A percentile compares a stretch with the other conserved stretches of the same genome.
Evolutionary conservation across 768 basidiomycete species (phyloP).

Genomic region (Tubosaeta sp.): DNA sequence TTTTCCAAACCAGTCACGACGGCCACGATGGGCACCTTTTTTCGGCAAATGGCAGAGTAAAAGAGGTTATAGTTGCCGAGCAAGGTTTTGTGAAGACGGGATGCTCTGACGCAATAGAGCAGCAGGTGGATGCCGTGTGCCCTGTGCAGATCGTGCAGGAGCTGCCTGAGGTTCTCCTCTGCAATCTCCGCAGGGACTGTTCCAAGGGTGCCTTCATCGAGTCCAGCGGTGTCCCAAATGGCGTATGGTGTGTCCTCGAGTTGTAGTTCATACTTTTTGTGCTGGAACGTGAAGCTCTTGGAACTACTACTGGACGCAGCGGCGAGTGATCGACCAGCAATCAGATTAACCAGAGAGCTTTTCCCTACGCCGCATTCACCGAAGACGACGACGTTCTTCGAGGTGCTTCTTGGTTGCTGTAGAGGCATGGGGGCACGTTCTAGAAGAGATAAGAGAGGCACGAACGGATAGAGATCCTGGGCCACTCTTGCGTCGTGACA

Average conservation of each 20-base stretch:
- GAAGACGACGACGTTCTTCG: slow-evolving; percentile 26
- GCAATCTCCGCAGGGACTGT: slow-evolving; percentile 28
- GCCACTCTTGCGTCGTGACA: slow-evolving; percentile 22
- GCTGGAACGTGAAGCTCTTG: slow-evolving; percentile 33
- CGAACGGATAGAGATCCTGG: slow-evolving; percentile 9
- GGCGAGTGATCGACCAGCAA: slow-evolving; percentile 37
- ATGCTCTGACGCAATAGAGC: slow-evolving; percentile 32
- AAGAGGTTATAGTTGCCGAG: slow-evolving; percentile 38
- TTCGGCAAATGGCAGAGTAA: slow-evolving; percentile 32
- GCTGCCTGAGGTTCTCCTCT: slow-evolving; percentile 20
- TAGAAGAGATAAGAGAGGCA: neutral
- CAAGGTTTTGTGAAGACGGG: slow-evolving; percentile 24
- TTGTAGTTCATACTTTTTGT: slow-evolving; percentile 23
- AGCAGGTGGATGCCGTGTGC: slow-evolving; percentile 29
- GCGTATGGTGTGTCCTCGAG: slow-evolving; percentile 22
- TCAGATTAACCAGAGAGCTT: slow-evolving; percentile 42
- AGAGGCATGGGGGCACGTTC: slow-evolving; percentile 5
- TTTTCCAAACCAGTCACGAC: slow-evolving; percentile 38
- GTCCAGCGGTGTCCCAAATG: slow-evolving; percentile 38
- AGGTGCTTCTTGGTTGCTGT: slow-evolving; percentile 9
- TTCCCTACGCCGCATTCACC: slow-evolving; percentile 34
- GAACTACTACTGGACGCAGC: slow-evolving; percentile 29
- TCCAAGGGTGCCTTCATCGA: slow-evolving; percentile 34
- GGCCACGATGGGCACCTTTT: slow-evolving; percentile 34
- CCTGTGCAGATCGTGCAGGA: slow-evolving; percentile 23